Percentiles rank a stretch among this genome's conserved stretches.
phyloP scores from a whole-genome alignment of 2,329 filamentous ascomycete genomes.

The Colletotrichum siamense region DNA sequence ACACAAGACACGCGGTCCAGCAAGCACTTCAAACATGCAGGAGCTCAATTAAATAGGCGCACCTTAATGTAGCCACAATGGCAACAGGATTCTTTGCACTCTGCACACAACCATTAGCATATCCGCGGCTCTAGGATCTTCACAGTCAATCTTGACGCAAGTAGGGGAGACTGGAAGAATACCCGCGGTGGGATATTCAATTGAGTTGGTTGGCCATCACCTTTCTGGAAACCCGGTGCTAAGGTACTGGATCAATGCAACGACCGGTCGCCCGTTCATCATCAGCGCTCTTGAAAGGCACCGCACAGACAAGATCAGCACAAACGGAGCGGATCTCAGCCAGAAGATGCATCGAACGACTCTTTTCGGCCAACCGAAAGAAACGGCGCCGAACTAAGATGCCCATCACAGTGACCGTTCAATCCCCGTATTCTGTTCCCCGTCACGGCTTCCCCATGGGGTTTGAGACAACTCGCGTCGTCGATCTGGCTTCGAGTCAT shows the following conservation, averaged over 20 bases:
- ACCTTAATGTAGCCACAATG: background rate
- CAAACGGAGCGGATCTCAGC: background rate
- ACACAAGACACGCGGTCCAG: background rate
- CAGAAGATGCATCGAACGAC: background rate
- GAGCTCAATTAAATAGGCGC: background rate
- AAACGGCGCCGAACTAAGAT: background rate
- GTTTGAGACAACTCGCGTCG: background rate
- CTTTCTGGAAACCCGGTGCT: background rate
- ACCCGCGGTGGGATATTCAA: background rate
- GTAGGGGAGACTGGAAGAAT: background rate
- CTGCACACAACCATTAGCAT: background rate
- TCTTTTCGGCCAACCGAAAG: background rate
- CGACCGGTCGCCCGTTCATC: background rate
- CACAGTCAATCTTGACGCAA: background rate
- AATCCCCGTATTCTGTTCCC: background rate
- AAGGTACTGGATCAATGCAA: background rate
- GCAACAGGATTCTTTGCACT: background rate
- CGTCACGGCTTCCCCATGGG: background rate
- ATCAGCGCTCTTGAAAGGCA: background rate
- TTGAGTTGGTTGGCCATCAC: background rate
- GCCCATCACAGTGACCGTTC: background rate
- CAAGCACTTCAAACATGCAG: no score
- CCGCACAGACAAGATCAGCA: background rate
- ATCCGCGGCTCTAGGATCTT: rapidly evolving
- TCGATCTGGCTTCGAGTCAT: background rate